Base-by-base conservation (phyloP, 805 yeast species). In the Kodamaea jinghongensis region DNA sequence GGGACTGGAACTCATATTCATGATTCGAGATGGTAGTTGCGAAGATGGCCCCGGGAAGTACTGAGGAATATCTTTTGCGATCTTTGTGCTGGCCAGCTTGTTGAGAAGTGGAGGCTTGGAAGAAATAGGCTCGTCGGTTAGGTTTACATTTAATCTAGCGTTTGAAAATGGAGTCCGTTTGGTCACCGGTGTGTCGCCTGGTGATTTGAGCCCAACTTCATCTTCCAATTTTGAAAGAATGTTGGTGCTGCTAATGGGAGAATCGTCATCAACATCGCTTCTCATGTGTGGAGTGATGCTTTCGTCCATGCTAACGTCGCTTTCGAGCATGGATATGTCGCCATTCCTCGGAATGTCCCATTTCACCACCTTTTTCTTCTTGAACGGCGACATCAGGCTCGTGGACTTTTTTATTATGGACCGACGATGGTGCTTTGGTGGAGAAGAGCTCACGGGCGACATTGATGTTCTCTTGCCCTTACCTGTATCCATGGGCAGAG, bases 291-390 rank as follows among this genome's bases (percentile, higher is more conserved):
- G 32, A 14, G 30, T 25, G 8, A 30, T 4, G 6, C 12, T 30
- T 10, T 56, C 63, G 34, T 63, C 67, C 43, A 59, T 47, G 36
- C 67, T 64, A 16, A 50, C 28, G 43, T 64, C 70, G 39, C 66
- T 58, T 15, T 61, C 67, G 10, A 47, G 29, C 28, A 40, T 39
- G 10, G 42, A 36, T 10, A 36, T 25, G 16, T 41, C 46, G 7
- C 30, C 34, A 7, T 32, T 37, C 20, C 38, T 43, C 7, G 48
- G 42, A 2, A 41, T 37, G 13, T 43, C 48, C 43, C 47, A 44
- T 11, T 43, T 36, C 4, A 44, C 44, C 12, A 14, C 25, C 17
- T 38, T 36, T 22, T 36, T 45, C 25, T 37, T 30, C 13, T 36
- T 30, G 3, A 48, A 48, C 2, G 48, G 41, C 4, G 34, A 20